These are phyloP conservation scores for Prosopis cineraria DNA, from an alignment of 306 rosid genomes.

Conservation along the genomic window DNA sequence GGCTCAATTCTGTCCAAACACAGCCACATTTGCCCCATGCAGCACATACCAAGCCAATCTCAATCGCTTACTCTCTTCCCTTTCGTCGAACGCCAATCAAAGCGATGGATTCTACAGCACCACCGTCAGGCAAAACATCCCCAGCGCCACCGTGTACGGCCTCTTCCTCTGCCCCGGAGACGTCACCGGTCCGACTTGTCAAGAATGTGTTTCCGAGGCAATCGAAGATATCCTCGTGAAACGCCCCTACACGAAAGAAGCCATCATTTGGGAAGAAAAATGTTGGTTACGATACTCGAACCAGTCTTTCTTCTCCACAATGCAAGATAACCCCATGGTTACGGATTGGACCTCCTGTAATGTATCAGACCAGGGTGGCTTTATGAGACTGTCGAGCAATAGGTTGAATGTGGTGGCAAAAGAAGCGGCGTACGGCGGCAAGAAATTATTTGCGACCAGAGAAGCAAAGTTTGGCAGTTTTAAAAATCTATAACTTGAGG, in stretches of 20 bases:
- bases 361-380: not conserved
- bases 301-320: too few species aligned
- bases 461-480: not conserved
- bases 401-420: not conserved
- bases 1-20: not conserved
- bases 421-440: not conserved
- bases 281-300: too few species aligned
- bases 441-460: slow-evolving; percentile 13
- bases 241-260: not conserved
- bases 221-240: not conserved
- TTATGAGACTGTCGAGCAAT: not conserved
- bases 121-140: not conserved
- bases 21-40: not conserved
- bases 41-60: slow-evolving; percentile 37
- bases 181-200: not conserved
- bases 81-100: slow-evolving; percentile 32
- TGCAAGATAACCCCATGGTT: too few species aligned
- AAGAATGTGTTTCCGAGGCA: not conserved
- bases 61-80: slow-evolving; percentile 30
- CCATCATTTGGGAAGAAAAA: too few species aligned
- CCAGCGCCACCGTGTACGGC: slow-evolving; percentile 8
- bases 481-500: not conserved
- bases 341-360: not conserved
- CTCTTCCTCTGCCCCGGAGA: slow-evolving; percentile 23
- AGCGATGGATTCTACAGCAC: slow-evolving; percentile 20